Percentiles rank a stretch among this genome's conserved stretches.
Evolutionary conservation across 371 early-diverging fungal genomes (phyloP).

Genomic region (Furculomyces boomerangus): DNA sequence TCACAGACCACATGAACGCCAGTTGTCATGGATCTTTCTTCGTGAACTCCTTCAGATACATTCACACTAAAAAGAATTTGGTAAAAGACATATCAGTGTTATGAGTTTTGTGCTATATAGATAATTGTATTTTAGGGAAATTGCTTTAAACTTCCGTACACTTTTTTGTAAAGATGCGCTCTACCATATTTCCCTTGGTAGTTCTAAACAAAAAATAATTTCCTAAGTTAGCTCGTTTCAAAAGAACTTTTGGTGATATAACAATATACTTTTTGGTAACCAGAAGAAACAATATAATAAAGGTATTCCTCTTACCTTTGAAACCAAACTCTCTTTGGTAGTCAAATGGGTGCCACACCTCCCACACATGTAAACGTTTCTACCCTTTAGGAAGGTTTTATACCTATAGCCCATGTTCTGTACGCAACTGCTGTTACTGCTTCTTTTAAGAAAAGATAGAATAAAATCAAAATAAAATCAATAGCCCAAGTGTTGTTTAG

Average conservation of each 20-base stretch:
- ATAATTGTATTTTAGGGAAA: background rate
- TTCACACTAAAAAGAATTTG: conserved; percentile 15
- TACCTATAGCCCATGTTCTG: conserved; percentile 27
- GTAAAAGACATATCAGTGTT: background rate
- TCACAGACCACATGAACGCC: conserved; percentile 37
- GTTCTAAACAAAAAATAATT: conserved; percentile 18
- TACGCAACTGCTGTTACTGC: too few relatives aligned
- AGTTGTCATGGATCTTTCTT: conserved; percentile 33
- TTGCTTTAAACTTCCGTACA: conserved; percentile 2
- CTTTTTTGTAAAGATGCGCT: conserved; percentile 27
- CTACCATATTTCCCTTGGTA: conserved; percentile 37
- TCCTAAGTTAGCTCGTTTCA: background rate
- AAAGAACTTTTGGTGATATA: too few relatives aligned
- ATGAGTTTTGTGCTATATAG: background rate
- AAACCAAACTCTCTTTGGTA: conserved; percentile 24
- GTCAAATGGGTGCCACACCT: conserved; percentile 36
- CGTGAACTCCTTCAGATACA: conserved; percentile 23
- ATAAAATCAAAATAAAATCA: too few relatives aligned
- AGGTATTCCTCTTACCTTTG: conserved; percentile 22
- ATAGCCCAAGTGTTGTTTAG: too few relatives aligned
- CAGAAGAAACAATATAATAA: background rate
- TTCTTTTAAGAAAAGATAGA: too few relatives aligned
- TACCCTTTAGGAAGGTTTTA: conserved; percentile 18
- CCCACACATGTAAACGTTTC: conserved; percentile 26
- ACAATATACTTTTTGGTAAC: background rate